Base-by-base conservation (phyloP, 768 basidiomycete species). In the Tricholoma furcatifolium region DNA sequence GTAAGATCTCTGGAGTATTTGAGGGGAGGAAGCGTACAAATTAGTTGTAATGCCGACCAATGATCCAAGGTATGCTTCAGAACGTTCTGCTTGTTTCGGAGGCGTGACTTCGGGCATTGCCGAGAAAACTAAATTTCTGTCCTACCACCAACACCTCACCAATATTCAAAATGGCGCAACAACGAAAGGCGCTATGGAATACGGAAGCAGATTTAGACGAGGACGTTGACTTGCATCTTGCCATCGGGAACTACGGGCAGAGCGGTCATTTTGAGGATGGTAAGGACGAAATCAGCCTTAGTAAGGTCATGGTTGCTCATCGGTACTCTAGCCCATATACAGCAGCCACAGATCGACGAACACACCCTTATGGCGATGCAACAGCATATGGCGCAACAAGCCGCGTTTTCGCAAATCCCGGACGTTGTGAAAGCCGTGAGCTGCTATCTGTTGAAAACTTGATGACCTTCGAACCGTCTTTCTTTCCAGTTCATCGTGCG, bases 361-460 rank as follows among this genome's bases (percentile, higher is more conserved):
- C 72, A 83, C 2, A 79, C 89, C 1, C 63, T 91, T 3, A 60
- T 83, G 49, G 85, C 87, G 6, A 79, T 89, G 70, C 91, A 93
- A 63, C 87, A 91, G 53, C 87, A 91, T 69, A 85, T 91, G 74
- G 87, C 83, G 0, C 90, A 92, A 56, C 88, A 92, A 56, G 83
- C 83, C 1, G 91, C 89, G 2, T 84, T 94, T 67, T 74, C 89
- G 0, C 82, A 86, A 61, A 89, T 95, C 42, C 92, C 91, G 0
- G 92, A 93, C 68, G 85, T 85, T 41, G 94, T 94, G 50, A 95
- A 93, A 75, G 84, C 84, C 57, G 92, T 91, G 64, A 68, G 81
- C 78, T 42, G 18, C 41, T 47, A 30, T 50, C 41, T 52, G n/a
- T 18, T n/a, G 32, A 40, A 47, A 23, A 24, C 53, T n/a, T 46